Conservation (phyloP, 2,329 filamentous ascomycete species). For the Pestalotiopsis sp. region DNA sequence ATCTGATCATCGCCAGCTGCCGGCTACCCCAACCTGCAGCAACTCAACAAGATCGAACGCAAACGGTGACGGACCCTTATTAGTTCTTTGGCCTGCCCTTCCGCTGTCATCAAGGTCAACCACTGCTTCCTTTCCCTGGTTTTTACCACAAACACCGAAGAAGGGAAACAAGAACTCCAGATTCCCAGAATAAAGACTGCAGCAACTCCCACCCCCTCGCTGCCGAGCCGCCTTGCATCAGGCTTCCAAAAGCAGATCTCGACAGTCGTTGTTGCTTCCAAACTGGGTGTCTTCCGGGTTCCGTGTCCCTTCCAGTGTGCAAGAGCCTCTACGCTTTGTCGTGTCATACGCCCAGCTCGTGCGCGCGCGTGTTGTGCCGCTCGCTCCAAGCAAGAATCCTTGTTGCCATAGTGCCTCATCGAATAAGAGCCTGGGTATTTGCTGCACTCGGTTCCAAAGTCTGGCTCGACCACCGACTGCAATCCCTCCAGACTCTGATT, state of each 20-base stretch:
- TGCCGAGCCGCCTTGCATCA: slow-evolving; percentile 23
- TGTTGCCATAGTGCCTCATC: slow-evolving; percentile 23
- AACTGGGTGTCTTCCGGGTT: slow-evolving; percentile 23
- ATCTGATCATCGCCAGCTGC: slow-evolving; percentile 5
- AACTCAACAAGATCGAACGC: not conserved
- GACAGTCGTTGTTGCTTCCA: slow-evolving; percentile 22
- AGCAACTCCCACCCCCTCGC: slow-evolving; percentile 8
- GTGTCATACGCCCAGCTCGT: slow-evolving; percentile 24
- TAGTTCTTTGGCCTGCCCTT: slow-evolving; percentile 5
- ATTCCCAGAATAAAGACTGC: slow-evolving; percentile 1
- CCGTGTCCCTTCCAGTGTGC: slow-evolving; percentile 26
- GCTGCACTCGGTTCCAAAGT: slow-evolving; percentile 27
- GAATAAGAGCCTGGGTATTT: slow-evolving; percentile 26
- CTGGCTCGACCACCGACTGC: slow-evolving; percentile 23
- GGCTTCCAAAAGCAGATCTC: slow-evolving; percentile 25
- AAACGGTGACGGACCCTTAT: slow-evolving; percentile 8
- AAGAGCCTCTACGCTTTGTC: slow-evolving; percentile 24
- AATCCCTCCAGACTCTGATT: slow-evolving; percentile 22
- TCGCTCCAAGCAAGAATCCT: slow-evolving; percentile 24
- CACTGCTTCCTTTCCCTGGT: not conserved
- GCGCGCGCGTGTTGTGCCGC: slow-evolving; percentile 6
- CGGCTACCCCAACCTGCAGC: slow-evolving; percentile 11
- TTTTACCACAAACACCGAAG: not conserved
- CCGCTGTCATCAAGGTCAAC: slow-evolving; percentile 5
- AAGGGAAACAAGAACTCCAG: not conserved